Conservation (phyloP, 2,329 filamentous ascomycete species). For the Aspergillus niger region DNA sequence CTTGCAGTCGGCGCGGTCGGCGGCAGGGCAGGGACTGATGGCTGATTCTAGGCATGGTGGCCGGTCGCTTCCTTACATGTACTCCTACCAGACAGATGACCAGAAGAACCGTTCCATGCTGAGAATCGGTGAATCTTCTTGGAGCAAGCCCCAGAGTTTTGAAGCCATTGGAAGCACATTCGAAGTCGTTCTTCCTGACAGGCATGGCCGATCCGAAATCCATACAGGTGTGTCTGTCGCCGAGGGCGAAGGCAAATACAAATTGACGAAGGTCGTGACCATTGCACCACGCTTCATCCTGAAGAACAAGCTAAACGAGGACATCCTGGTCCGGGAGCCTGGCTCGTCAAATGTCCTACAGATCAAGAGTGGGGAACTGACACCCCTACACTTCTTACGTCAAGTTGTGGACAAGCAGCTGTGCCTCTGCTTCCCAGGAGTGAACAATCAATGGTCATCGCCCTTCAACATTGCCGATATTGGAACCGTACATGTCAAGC, state of each 20-base stretch:
- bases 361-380: constrained; percentile 73
- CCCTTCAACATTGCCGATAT: constrained; percentile 97
- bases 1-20: constrained; percentile 76
- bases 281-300: constrained; percentile 89
- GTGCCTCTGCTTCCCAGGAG: constrained; percentile 86
- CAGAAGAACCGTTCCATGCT: constrained; percentile 86
- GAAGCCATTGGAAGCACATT: constrained; percentile 94
- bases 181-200: constrained; percentile 79
- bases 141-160: constrained; percentile 98
- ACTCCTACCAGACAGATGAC: constrained; percentile 86
- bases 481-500: constrained; percentile 88
- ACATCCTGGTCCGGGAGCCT: constrained; percentile 86
- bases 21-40: constrained; percentile 75
- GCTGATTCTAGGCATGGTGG: constrained; percentile 55
- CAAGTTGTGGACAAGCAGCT: constrained; percentile 82
- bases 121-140: constrained; percentile 84
- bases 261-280: constrained; percentile 92
- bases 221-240: constrained; percentile 87
- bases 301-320: constrained; percentile 88
- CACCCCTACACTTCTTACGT: constrained; percentile 87
- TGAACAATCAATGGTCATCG: constrained; percentile 97
- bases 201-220: constrained; percentile 73
- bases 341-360: constrained; percentile 84
- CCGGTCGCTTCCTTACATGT: constrained; percentile 88
- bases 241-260: constrained; percentile 95